Evolutionary conservation across 306 rosid genomes (phyloP).

Genomic region (Abrus pulchellus): DNA sequence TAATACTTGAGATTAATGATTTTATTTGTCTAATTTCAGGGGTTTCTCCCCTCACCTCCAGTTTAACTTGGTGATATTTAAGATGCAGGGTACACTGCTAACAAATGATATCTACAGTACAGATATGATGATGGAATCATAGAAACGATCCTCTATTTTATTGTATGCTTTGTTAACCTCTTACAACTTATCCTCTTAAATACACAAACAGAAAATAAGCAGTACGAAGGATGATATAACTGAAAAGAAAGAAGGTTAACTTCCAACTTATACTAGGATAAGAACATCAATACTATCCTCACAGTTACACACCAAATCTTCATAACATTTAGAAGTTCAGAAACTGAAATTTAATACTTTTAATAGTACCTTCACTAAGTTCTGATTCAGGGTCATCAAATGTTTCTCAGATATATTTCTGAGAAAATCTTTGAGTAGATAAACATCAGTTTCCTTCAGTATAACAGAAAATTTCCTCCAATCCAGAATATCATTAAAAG

Average conservation of each 20-base stretch:
- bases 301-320: neutral
- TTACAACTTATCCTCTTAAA: neutral
- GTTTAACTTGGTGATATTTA: neutral
- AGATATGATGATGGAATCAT: conserved; percentile 4
- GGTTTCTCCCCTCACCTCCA: neutral
- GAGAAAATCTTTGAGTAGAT: conserved; percentile 40
- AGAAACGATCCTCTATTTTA: neutral
- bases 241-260: neutral
- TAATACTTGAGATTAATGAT: too few relatives aligned
- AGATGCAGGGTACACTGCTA: neutral
- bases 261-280: neutral
- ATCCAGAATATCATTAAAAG: conserved; percentile 51
- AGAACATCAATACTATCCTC: conserved; percentile 22
- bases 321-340: neutral
- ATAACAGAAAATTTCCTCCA: conserved; percentile 51
- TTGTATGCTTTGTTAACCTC: conserved; percentile 2
- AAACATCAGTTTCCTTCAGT: conserved; percentile 43
- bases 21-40: neutral
- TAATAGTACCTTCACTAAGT: conserved; percentile 45
- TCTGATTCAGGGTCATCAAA: conserved; percentile 35
- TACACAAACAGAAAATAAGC: neutral
- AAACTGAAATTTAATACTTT: conserved; percentile 11
- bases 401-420: conserved; percentile 21
- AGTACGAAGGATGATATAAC: conserved; percentile 6
- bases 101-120: neutral